phyloP scores from a whole-genome alignment of 495 filamentous ascomycete genomes.

The Aspergillus cristatus region DNA sequence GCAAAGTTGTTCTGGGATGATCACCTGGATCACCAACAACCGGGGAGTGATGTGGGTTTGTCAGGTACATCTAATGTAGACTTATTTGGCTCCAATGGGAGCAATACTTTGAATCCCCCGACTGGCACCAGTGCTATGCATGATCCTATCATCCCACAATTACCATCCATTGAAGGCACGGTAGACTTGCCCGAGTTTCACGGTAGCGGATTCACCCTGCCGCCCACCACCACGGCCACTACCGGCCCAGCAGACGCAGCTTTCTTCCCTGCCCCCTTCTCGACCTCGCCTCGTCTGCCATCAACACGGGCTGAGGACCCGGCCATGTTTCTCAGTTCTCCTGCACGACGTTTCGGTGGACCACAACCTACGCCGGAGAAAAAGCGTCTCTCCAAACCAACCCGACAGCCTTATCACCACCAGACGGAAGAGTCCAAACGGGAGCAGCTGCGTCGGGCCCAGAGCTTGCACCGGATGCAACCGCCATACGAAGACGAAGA shows the following conservation, averaged over 20 bases:
- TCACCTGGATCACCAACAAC: slow-evolving; percentile 30
- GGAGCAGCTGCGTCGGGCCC: slow-evolving; percentile 40
- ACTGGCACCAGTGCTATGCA: slow-evolving; percentile 5
- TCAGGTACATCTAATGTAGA: slow-evolving; percentile 2
- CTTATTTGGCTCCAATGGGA: slow-evolving; percentile 6
- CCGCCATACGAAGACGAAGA: slow-evolving; percentile 28
- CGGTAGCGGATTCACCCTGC: slow-evolving; percentile 18
- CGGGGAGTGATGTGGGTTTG: slow-evolving; percentile 14
- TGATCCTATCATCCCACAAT: slow-evolving; percentile 25
- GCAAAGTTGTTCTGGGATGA: slow-evolving; percentile 71
- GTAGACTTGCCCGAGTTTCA: slow-evolving; percentile 34
- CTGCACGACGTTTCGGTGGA: slow-evolving; percentile 37
- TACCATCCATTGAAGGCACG: slow-evolving; percentile 30
- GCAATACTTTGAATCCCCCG: slow-evolving; percentile 2
- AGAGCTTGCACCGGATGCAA: slow-evolving; percentile 8
- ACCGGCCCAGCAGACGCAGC: slow-evolving; percentile 30
- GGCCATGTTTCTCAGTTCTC: slow-evolving; percentile 47
- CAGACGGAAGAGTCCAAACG: slow-evolving; percentile 48
- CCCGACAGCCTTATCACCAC: slow-evolving; percentile 48
- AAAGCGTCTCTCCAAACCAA: slow-evolving; percentile 23
- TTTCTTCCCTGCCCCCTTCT: slow-evolving; percentile 38
- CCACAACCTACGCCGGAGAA: slow-evolving; percentile 26
- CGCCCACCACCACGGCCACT: slow-evolving; percentile 4
- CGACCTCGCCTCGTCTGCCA: slow-evolving; percentile 35
- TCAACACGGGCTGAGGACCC: slow-evolving; percentile 40